phyloP scores from a whole-genome alignment of 2,329 filamentous ascomycete species.

The Calonectria hawksworthii region DNA sequence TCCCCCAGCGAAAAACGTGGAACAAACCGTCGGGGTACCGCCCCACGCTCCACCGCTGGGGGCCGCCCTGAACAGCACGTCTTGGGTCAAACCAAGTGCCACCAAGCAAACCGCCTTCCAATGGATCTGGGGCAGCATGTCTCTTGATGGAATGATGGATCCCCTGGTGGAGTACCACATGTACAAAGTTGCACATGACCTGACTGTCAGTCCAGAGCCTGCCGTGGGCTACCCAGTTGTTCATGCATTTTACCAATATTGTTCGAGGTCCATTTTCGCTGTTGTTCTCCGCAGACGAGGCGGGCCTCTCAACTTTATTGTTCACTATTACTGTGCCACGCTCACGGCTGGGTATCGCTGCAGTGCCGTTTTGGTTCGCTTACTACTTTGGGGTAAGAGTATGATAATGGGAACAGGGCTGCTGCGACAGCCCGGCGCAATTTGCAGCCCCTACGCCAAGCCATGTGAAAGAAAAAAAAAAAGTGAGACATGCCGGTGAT shows the following conservation, averaged over 20 bases:
- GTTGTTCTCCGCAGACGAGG: background rate
- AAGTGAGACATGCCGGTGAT: conserved; percentile 33
- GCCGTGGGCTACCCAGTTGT: background rate
- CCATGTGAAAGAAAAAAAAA: conserved; percentile 29
- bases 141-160: conserved; percentile 23
- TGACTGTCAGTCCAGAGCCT: background rate
- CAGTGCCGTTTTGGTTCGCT: conserved; percentile 25
- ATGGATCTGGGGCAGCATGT: conserved; percentile 11
- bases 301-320: conserved; percentile 1
- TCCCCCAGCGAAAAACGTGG: conserved; percentile 27
- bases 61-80: conserved; percentile 44
- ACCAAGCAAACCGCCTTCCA: conserved; percentile 28
- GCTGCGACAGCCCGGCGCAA: conserved; percentile 33
- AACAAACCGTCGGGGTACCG: conserved; percentile 13
- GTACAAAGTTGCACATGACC: background rate
- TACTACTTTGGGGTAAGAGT: conserved; percentile 24
- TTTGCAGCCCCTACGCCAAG: conserved; percentile 40
- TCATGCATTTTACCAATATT: background rate
- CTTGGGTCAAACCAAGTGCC: conserved; percentile 31
- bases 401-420: conserved; percentile 25
- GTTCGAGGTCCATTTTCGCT: background rate
- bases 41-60: conserved; percentile 34
- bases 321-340: background rate
- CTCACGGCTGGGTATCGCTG: conserved; percentile 16
- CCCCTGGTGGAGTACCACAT: conserved; percentile 8